Conservation (phyloP, 73 alveolate genomes). For the Tetrahymena thermophila region DNA sequence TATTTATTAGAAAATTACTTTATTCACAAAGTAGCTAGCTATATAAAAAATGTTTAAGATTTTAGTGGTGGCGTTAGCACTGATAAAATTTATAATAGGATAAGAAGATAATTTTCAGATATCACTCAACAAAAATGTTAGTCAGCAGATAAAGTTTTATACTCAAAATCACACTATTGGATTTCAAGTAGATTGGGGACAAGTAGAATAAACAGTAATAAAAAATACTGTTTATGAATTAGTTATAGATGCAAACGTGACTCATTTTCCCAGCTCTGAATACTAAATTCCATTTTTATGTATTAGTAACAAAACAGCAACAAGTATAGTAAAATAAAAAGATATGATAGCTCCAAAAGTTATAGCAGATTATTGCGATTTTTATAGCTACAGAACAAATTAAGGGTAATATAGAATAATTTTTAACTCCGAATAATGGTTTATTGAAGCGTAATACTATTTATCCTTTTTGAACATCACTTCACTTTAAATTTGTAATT, state of each 20-base stretch:
- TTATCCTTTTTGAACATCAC: neutral
- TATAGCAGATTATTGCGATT: neutral
- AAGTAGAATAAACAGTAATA: neutral
- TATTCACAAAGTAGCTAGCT: too few relatives aligned
- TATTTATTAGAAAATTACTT: too few relatives aligned
- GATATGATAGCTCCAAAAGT: neutral
- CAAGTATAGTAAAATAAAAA: neutral
- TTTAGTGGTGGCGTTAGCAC: neutral
- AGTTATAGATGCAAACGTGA: neutral
- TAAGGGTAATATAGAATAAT: neutral
- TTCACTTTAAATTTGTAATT: neutral
- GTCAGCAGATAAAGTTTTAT: neutral
- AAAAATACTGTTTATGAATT: neutral
- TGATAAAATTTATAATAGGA: neutral
- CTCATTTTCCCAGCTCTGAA: neutral
- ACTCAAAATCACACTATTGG: neutral
- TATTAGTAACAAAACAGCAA: neutral
- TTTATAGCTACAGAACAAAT: neutral
- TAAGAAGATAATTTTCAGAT: neutral
- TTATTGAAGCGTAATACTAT: neutral
- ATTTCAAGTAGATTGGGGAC: neutral
- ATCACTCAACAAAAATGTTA: neutral
- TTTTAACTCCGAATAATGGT: neutral
- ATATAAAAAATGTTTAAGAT: too few relatives aligned
- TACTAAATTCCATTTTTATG: neutral